Evolutionary conservation across 805 yeast species (phyloP).

Genomic region (Candida suzukii): DNA sequence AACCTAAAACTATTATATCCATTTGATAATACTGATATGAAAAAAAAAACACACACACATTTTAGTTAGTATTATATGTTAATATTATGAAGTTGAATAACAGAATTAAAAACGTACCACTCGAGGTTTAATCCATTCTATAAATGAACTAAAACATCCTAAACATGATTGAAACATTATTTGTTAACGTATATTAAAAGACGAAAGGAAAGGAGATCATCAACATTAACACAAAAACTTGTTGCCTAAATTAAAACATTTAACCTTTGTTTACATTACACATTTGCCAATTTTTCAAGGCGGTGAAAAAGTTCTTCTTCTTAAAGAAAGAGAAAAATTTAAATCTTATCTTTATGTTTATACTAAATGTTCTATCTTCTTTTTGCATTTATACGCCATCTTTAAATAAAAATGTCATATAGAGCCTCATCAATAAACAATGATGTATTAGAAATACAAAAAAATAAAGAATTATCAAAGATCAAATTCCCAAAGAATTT

Average conservation of each 20-base stretch:
- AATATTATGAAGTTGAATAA: not conserved
- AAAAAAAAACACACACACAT: too few relatives aligned
- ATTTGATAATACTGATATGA: slow-evolving; percentile 17
- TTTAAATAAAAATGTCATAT: not conserved
- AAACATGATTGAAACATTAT: not conserved
- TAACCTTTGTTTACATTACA: not conserved
- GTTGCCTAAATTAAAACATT: not conserved
- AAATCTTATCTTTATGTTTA: too few relatives aligned
- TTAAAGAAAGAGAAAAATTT: too few relatives aligned
- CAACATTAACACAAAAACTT: too few relatives aligned
- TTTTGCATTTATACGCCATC: not conserved
- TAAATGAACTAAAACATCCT: not conserved
- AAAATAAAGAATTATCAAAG: not conserved
- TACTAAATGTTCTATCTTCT: too few relatives aligned
- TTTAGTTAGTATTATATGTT: not conserved
- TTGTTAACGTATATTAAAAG: too few relatives aligned
- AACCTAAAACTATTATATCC: slow-evolving; percentile 21
- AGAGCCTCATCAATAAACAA: not conserved
- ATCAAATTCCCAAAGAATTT: slow-evolving; percentile 17
- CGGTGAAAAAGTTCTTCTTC: not conserved
- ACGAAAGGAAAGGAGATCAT: too few relatives aligned
- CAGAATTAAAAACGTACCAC: slow-evolving; percentile 9
- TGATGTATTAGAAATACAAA: not conserved
- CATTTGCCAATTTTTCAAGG: not conserved
- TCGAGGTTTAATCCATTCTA: slow-evolving; percentile 7